A percentile compares a stretch with the other conserved stretches of the same genome.
These are phyloP conservation scores for Serendipita sp. DNA, from an alignment of 768 basidiomycete genomes.

Conservation along the genomic window DNA sequence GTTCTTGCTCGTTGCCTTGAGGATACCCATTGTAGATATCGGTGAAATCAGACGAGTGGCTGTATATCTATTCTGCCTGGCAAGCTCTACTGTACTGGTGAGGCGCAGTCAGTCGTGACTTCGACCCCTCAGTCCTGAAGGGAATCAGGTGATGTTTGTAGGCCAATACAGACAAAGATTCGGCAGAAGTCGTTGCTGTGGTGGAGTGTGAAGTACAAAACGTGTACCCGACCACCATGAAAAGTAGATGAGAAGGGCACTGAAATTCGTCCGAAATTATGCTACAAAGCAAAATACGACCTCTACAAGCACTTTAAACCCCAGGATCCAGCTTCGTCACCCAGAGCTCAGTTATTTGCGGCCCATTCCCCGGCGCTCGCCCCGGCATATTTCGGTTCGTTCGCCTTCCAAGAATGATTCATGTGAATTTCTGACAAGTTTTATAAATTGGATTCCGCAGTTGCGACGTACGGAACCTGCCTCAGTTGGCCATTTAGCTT, in stretches of 20 bases:
- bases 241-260: background rate
- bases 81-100: no score
- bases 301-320: background rate
- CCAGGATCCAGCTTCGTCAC: background rate
- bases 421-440: background rate
- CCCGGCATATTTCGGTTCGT: background rate
- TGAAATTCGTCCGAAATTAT: background rate
- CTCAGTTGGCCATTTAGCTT: background rate
- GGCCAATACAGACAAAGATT: no score
- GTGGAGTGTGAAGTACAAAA: background rate
- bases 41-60: no score
- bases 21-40: no score
- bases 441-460: background rate
- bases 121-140: no score
- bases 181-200: no score
- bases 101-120: no score
- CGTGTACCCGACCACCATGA: background rate
- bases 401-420: background rate
- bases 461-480: background rate
- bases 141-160: no score
- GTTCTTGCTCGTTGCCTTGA: no score
- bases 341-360: background rate
- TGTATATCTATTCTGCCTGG: no score
- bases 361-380: background rate
- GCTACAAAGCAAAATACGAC: conserved; percentile 1